A percentile compares a stretch with the other conserved stretches of the same genome.
Evolutionary conservation across 2,329 filamentous ascomycete genomes (phyloP).

Genomic region (Talaromyces sp.): DNA sequence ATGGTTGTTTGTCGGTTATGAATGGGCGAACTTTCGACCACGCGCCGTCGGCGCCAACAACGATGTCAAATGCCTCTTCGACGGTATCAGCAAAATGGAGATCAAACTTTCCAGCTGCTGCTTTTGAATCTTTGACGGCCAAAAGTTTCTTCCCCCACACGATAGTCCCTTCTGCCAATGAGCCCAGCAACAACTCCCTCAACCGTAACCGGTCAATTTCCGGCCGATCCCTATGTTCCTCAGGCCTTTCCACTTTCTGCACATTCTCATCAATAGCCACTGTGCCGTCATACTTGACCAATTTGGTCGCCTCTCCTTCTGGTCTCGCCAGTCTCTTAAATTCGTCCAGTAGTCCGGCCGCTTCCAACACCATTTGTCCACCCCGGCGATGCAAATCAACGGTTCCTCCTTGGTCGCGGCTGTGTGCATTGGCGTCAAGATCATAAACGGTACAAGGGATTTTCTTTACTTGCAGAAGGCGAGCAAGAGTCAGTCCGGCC

Average conservation of each 20-base stretch:
- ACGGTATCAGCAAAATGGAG: background rate
- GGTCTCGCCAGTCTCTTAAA: constrained; percentile 36
- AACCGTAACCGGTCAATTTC: constrained; percentile 2
- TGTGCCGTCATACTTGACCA: constrained; percentile 1
- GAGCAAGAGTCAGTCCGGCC: constrained; percentile 51
- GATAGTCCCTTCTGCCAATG: background rate
- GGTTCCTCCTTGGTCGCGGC: constrained; percentile 51
- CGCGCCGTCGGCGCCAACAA: constrained; percentile 10
- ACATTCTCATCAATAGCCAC: constrained; percentile 1
- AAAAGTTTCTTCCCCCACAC: background rate
- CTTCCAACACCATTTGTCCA: constrained; percentile 51
- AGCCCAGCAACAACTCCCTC: background rate
- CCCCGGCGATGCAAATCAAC: constrained; percentile 54
- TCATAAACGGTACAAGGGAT: constrained; percentile 53
- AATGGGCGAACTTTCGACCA: constrained; percentile 4
- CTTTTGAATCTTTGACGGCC: background rate
- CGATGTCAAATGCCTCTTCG: constrained; percentile 4
- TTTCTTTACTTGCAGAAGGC: constrained; percentile 49
- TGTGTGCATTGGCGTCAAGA: constrained; percentile 34
- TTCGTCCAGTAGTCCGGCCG: constrained; percentile 49
- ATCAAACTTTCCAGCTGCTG: background rate
- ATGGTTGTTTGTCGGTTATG: background rate
- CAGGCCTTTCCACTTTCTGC: background rate
- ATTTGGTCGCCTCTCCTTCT: constrained; percentile 22
- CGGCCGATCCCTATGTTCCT: background rate